These are phyloP conservation scores for Phlebiopsis gigantea DNA, from an alignment of 768 basidiomycete species.

Conservation along the genomic window DNA sequence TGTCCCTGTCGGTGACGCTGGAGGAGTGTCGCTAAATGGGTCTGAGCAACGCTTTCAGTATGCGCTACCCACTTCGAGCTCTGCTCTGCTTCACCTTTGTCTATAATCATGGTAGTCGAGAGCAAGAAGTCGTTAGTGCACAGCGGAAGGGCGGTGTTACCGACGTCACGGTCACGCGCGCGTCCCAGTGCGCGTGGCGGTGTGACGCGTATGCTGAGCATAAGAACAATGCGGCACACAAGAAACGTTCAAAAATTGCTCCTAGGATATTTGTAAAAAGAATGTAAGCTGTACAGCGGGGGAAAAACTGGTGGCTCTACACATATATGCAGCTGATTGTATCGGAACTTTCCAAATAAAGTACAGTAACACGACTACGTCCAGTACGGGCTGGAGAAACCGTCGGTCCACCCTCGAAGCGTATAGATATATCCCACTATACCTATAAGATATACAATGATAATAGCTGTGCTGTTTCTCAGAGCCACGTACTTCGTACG, in stretches of 20 bases:
- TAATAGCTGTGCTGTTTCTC: slow-evolving; percentile 39
- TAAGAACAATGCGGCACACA: background rate
- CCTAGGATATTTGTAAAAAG: too few relatives aligned
- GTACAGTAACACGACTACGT: background rate
- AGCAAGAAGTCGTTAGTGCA: background rate
- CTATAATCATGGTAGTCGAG: slow-evolving; percentile 5
- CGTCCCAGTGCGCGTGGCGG: background rate
- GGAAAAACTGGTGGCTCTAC: too few relatives aligned
- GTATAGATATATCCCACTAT: slow-evolving; percentile 50
- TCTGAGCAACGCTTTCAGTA: background rate
- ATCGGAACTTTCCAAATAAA: background rate
- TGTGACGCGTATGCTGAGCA: background rate
- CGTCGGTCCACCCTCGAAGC: slow-evolving; percentile 48
- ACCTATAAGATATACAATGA: slow-evolving; percentile 51
- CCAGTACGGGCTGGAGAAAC: slow-evolving; percentile 40
- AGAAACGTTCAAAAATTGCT: background rate
- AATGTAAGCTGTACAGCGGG: too few relatives aligned
- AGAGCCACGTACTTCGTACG: too few relatives aligned
- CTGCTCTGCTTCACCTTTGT: slow-evolving; percentile 35
- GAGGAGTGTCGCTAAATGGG: slow-evolving; percentile 6
- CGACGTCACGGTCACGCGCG: background rate
- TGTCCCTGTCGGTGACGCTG: slow-evolving; percentile 2
- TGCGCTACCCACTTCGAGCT: background rate
- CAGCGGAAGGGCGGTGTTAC: background rate
- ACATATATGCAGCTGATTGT: background rate